phyloP scores from a whole-genome alignment of 2,329 filamentous ascomycete species.

The Colletotrichum tropicale region DNA sequence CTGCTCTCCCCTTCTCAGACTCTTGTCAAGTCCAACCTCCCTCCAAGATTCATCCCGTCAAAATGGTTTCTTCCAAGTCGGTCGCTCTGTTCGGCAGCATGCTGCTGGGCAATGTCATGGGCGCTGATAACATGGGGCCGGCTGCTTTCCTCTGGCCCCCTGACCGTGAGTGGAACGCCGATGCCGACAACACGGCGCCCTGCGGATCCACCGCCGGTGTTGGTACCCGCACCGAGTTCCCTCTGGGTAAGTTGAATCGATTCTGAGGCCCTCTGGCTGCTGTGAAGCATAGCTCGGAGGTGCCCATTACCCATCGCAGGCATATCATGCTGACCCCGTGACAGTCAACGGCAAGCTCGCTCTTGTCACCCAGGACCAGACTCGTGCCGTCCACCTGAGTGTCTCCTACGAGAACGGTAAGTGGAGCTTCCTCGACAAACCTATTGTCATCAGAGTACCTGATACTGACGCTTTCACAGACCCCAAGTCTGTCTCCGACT shows the following conservation, averaged over 20 bases:
- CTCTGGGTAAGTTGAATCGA: constrained; percentile 46
- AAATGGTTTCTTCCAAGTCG: constrained; percentile 20
- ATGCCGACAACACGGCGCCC: constrained; percentile 59
- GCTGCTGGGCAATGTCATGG: constrained; percentile 17
- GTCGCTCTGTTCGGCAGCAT: constrained; percentile 10
- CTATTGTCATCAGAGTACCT: too few species aligned
- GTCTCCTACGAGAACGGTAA: constrained; percentile 59
- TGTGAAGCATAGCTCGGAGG: not conserved
- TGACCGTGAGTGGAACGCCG: constrained; percentile 59
- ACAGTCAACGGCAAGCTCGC: constrained; percentile 59
- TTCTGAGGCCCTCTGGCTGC: not conserved
- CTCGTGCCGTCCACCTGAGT: constrained; percentile 57
- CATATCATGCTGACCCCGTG: not conserved
- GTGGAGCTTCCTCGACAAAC: too few species aligned
- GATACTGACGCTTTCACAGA: constrained; percentile 28
- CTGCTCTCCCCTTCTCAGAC: not conserved
- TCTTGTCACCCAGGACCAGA: constrained; percentile 61
- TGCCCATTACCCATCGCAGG: fast-evolving
- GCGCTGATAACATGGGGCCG: constrained; percentile 48
- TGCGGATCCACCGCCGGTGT: constrained; percentile 57
- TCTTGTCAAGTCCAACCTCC: not conserved
- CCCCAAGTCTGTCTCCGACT: constrained; percentile 43
- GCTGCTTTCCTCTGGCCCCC: constrained; percentile 64
- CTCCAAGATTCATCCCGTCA: not conserved
- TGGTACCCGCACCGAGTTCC: constrained; percentile 59